phyloP scores from a whole-genome alignment of 257 asterid genomes.

The Fraxinus quadrangulata region DNA sequence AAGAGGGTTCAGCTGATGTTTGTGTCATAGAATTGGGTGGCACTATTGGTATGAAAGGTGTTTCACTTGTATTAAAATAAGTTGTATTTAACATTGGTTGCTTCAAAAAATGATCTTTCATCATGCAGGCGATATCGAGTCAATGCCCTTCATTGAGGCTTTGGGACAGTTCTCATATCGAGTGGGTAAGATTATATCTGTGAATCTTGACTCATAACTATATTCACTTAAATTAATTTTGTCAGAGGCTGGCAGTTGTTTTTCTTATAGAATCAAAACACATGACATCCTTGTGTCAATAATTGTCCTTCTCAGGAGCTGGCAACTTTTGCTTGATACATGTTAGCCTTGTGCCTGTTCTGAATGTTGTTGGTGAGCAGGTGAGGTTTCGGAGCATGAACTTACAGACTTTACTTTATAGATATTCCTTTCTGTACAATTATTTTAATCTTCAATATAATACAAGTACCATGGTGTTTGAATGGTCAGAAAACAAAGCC shows the following conservation, averaged over 20 bases:
- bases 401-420: not conserved
- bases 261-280: not conserved
- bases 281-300: conserved; percentile 8
- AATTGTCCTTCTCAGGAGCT: conserved; percentile 54
- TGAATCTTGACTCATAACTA: not conserved
- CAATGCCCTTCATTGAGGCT: conserved; percentile 95
- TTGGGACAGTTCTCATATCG: conserved; percentile 88
- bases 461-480: conserved; percentile 18
- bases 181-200: conserved; percentile 60
- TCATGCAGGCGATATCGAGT: conserved; percentile 86
- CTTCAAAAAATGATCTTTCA: conserved; percentile 10
- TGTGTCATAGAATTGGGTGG: conserved; percentile 87
- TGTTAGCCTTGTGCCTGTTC: conserved; percentile 94
- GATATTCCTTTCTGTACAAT: conserved; percentile 16
- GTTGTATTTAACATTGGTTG: not conserved
- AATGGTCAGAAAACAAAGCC: conserved; percentile 90
- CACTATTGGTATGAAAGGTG: conserved; percentile 57
- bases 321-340: conserved; percentile 92
- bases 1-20: conserved; percentile 83
- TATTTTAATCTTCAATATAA: conserved; percentile 13
- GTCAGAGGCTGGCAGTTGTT: not conserved
- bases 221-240: not conserved
- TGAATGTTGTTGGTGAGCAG: conserved; percentile 90
- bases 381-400: conserved; percentile 34
- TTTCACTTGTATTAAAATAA: not conserved